phyloP scores from a whole-genome alignment of 495 filamentous ascomycete species.

The Hypoxylon subgilvum region DNA sequence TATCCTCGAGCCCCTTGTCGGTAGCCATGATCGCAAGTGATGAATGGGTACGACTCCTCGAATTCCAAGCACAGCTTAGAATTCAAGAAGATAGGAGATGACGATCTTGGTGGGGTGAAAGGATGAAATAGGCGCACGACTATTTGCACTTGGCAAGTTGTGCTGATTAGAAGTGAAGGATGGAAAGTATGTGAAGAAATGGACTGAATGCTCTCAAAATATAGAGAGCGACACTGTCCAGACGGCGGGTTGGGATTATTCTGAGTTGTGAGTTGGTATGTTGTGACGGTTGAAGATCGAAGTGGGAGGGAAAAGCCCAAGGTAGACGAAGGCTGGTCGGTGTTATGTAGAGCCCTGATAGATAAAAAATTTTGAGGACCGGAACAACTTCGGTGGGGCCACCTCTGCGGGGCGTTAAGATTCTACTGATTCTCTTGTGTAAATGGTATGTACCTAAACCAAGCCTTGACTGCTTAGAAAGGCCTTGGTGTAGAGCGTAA shows the following conservation, averaged over 20 bases:
- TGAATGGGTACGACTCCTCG: constrained; percentile 56
- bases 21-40: constrained; percentile 90
- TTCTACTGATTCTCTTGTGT: too few relatives aligned
- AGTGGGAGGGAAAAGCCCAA: constrained; percentile 43
- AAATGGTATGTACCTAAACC: neutral
- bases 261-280: too few relatives aligned
- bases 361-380: constrained; percentile 45
- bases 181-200: constrained; percentile 48
- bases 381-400: constrained; percentile 43
- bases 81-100: constrained; percentile 57
- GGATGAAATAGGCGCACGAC: constrained; percentile 49
- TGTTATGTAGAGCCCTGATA: constrained; percentile 17
- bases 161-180: constrained; percentile 48
- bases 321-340: constrained; percentile 20
- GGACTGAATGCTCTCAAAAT: constrained; percentile 48
- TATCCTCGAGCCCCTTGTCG: constrained; percentile 95
- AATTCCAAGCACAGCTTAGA: constrained; percentile 73
- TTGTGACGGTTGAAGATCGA: constrained; percentile 38
- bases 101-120: constrained; percentile 51
- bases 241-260: constrained; percentile 39
- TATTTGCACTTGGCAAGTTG: constrained; percentile 47
- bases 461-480: neutral
- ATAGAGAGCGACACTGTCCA: constrained; percentile 55
- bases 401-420: constrained; percentile 28
- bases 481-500: neutral